phyloP scores from a whole-genome alignment of 345 rosid genomes.

The Lenwebbia sp. region DNA sequence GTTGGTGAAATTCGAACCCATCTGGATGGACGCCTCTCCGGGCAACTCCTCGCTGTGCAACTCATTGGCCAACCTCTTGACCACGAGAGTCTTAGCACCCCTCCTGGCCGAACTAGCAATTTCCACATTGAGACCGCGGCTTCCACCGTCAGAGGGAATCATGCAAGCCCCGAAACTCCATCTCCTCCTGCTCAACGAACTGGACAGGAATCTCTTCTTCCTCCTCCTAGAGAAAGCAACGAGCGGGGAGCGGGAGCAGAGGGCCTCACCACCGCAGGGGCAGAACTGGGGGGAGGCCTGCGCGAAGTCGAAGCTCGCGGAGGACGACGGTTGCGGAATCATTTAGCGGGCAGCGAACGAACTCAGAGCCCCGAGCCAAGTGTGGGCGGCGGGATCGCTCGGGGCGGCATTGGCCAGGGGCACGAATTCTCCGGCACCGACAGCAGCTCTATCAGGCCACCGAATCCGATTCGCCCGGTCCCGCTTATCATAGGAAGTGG shows the following conservation, averaged over 20 bases:
- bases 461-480: not conserved
- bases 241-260: not conserved
- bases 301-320: constrained; percentile 20
- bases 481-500: too few relatives aligned
- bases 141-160: constrained; percentile 12
- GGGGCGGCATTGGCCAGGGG: constrained; percentile 9
- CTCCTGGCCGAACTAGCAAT: constrained; percentile 20
- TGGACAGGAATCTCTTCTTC: not conserved
- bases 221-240: constrained; percentile 12
- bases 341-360: constrained; percentile 19
- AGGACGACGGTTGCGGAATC: constrained; percentile 38
- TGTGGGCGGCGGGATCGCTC: not conserved
- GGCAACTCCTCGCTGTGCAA: constrained; percentile 24
- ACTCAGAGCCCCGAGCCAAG: constrained; percentile 7
- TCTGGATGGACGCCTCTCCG: constrained; percentile 22
- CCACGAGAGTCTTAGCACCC: constrained; percentile 21
- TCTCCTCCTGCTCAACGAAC: not conserved
- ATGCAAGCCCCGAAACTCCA: constrained; percentile 29
- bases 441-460: not conserved
- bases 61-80: constrained; percentile 38
- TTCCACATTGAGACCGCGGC: constrained; percentile 12
- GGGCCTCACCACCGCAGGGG: constrained; percentile 18
- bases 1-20: constrained; percentile 43
- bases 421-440: constrained; percentile 7
- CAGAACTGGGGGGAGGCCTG: constrained; percentile 3